Evolutionary conservation across 768 basidiomycete genomes (phyloP).

Genomic region (Melanogaster broomeanus): DNA sequence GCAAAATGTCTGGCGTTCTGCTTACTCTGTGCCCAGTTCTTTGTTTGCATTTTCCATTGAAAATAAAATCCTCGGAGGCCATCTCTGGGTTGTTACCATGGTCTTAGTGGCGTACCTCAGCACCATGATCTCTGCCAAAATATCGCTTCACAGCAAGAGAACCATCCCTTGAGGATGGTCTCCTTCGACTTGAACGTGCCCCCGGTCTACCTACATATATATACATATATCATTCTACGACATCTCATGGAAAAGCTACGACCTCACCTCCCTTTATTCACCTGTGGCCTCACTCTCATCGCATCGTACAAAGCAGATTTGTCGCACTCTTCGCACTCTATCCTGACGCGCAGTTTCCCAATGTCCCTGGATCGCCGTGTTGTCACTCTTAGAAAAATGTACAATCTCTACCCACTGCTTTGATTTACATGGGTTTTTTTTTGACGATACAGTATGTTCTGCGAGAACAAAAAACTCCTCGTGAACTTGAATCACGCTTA

Average conservation of each 20-base stretch:
- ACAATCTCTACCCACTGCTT: neutral
- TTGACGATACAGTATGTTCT: no score
- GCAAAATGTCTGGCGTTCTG: neutral
- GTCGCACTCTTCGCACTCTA: neutral
- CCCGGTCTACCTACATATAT: neutral
- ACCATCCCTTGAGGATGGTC: constrained; percentile 14
- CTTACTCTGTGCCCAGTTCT: constrained; percentile 39
- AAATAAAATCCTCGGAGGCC: constrained; percentile 49
- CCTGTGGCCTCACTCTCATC: neutral
- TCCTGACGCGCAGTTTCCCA: no score
- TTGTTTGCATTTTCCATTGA: constrained; percentile 56
- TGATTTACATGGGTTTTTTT: no score
- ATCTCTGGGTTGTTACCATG: constrained; percentile 62
- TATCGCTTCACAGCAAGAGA: constrained; percentile 27
- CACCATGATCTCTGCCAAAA: constrained; percentile 23
- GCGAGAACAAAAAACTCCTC: no score
- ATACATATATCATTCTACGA: neutral
- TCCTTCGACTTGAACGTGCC: no score
- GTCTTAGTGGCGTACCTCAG: constrained; percentile 41
- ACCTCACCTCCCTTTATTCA: neutral
- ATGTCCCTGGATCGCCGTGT: no score
- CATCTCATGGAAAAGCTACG: neutral
- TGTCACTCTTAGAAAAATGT: no score
- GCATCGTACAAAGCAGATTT: neutral
- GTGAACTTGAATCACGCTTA: no score